Evolutionary conservation across 305 asterid genomes (phyloP), one percentile per base, ranked within the genome.

Genomic region (Fraxinus sp.): DNA sequence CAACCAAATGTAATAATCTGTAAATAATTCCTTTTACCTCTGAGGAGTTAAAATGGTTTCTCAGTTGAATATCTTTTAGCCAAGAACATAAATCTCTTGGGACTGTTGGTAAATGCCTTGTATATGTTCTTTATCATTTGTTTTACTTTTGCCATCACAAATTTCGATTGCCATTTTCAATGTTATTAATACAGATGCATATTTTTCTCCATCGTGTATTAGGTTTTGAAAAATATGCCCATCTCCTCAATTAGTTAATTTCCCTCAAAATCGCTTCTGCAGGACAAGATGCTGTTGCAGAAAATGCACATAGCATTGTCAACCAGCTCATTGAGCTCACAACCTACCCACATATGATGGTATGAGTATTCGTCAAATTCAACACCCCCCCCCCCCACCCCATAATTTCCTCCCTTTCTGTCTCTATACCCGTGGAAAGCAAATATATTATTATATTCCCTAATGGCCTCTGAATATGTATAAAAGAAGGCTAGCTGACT

Each of bases 261-360:
- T 78, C 73, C 78, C 43, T 71, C 7, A 52, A n/a, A 49, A 26
- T 77, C 78, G 77, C 80, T 86, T 83, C 39, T 81, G 83, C 92
- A 96, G 98, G 96, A 83, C 89, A 87, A 82, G 97, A 91, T 85
- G 92, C 93, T 74, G 95, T 89, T 41, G 59, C 85, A 46, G 97
- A 91, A 88, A 90, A 93, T 87, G 95, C 91, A 11, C 92, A 89
- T 74, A 46, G 81, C 75, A 88, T 94, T 80, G 75, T 91, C 82
- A 74, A 85, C 85, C 93, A 84, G 79, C 97, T 94, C 77, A 79
- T 85, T 84, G 91, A 87, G 84, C 91, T 96, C 57, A 86, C 92
- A 49, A n/a, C 90, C 78, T 94, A 90, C 86, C 83, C 90, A 18
- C 91, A 91, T 84, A 84, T 85, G 93, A 91, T 86, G 97, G 98